Evolutionary conservation across 306 rosid species (phyloP).

Genomic region (Cicer cuneatum): DNA sequence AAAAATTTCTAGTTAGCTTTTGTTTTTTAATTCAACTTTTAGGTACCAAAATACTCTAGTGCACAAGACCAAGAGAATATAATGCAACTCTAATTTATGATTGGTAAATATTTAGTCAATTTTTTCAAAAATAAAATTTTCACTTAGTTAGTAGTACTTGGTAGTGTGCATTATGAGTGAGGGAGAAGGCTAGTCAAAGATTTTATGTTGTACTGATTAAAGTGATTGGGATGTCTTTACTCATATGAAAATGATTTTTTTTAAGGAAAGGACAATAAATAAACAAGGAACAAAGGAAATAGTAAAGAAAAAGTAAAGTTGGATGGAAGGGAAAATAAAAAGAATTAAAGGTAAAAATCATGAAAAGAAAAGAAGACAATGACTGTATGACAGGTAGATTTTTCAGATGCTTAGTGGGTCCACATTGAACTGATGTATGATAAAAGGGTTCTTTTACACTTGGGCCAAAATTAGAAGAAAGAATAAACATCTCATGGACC

Average conservation of each 20-base stretch:
- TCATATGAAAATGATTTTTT: slow-evolving; percentile 85
- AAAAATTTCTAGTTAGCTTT: too few species aligned
- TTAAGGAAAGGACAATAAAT: slow-evolving; percentile 71
- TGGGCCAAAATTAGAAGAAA: slow-evolving; percentile 41
- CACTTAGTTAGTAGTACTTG: background rate
- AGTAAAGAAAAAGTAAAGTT: slow-evolving; percentile 72
- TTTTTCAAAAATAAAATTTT: background rate
- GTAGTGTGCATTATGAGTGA: slow-evolving; percentile 16
- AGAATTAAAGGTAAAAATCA: slow-evolving; percentile 41
- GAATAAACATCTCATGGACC: slow-evolving; percentile 41
- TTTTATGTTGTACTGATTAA: slow-evolving; percentile 81
- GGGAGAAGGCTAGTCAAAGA: slow-evolving; percentile 76
- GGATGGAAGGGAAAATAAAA: slow-evolving; percentile 51
- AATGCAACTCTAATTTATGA: background rate
- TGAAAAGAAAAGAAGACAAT: slow-evolving; percentile 65
- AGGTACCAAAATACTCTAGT: background rate
- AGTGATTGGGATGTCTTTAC: slow-evolving; percentile 66
- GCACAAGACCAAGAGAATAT: background rate
- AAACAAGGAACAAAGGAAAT: slow-evolving; percentile 60
- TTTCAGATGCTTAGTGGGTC: slow-evolving; percentile 57
- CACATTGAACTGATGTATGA: slow-evolving; percentile 55
- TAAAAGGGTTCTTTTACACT: slow-evolving; percentile 66
- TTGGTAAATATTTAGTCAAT: background rate
- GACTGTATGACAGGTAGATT: slow-evolving; percentile 76
- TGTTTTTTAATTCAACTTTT: too few species aligned